Evolutionary conservation across 805 yeast genomes (phyloP), one percentile per base, ranked within the genome.

Genomic region (Yarrowia sp.): DNA sequence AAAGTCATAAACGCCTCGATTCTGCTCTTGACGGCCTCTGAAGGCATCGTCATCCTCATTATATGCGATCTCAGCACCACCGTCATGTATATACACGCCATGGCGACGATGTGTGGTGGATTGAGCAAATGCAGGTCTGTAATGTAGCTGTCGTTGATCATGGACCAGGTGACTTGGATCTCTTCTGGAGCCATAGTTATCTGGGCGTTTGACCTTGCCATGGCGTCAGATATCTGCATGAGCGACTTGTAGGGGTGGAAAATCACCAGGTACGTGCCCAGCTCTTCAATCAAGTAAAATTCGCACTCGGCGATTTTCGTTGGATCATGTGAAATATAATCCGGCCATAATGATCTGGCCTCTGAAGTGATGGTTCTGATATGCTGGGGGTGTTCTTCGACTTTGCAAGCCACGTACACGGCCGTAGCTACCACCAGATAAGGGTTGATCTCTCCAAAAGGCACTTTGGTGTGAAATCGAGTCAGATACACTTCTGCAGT

Each of bases 341-440:
- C 97, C 0, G 98, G 98, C 98, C 98, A 93, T 43, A 91, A 77
- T 42, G 87, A 87, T 63, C 97, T 78, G 1, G 98, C 95, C 73
- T 93, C 98, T 17, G 86, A 81, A 22, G 90, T 84, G 9, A 95
- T 81, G 0, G 92, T 84, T 65, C 97, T 78, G 9, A 95, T 91
- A 73, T 95, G 98, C 72, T 89, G 96, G 0, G 99, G 98, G 70
- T 90, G 88, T 75, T 95, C 99, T 74, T 95, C 98, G 38, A 92
- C 88, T 73, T 95, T 93, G 77, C 97, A 89, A 0, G 98, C 92
- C 35, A 95, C 80, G 71, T 95, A 95, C 1, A 93, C 81, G 69
- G 95, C 86, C 0, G 98, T 86, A 0, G 99, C 86, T 10, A 91
- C 87, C 65, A 92, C 75, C 45, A 92, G 76, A 72, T 92, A 93